These are phyloP conservation scores for Aspergillus novoparasiticus DNA, from an alignment of 2,329 filamentous ascomycete species.

Conservation along the genomic window DNA sequence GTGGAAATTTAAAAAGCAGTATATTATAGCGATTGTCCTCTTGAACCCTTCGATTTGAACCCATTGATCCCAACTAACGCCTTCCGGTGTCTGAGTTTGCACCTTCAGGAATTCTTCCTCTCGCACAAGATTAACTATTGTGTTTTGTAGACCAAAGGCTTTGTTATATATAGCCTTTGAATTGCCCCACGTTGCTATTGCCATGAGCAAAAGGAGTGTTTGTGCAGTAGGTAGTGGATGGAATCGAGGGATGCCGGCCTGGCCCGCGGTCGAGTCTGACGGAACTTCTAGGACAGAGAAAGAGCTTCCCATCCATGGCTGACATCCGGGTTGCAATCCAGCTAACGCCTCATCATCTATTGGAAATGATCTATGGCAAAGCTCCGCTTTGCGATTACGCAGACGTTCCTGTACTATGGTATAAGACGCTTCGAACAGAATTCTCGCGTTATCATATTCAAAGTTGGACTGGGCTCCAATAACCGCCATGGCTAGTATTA, in stretches of 20 bases:
- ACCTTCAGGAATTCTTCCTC: background rate
- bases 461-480: slow-evolving; percentile 51
- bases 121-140: background rate
- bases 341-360: too few species aligned
- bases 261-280: too few species aligned
- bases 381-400: background rate
- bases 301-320: background rate
- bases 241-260: background rate
- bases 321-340: background rate
- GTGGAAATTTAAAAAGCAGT: slow-evolving; percentile 5
- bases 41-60: background rate
- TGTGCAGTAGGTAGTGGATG: slow-evolving; percentile 11
- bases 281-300: too few species aligned
- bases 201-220: slow-evolving; percentile 18
- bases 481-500: too few species aligned
- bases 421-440: slow-evolving; percentile 9
- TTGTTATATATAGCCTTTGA: slow-evolving; percentile 5
- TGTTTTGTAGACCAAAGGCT: slow-evolving; percentile 1
- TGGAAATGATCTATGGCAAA: too few species aligned
- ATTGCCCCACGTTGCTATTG: slow-evolving; percentile 13
- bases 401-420: background rate
- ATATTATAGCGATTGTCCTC: background rate
- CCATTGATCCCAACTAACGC: background rate
- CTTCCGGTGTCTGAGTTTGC: background rate
- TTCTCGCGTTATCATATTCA: slow-evolving; percentile 30